Evolutionary conservation across 2,329 filamentous ascomycete genomes (phyloP).

Genomic region (Xylaria sp.): DNA sequence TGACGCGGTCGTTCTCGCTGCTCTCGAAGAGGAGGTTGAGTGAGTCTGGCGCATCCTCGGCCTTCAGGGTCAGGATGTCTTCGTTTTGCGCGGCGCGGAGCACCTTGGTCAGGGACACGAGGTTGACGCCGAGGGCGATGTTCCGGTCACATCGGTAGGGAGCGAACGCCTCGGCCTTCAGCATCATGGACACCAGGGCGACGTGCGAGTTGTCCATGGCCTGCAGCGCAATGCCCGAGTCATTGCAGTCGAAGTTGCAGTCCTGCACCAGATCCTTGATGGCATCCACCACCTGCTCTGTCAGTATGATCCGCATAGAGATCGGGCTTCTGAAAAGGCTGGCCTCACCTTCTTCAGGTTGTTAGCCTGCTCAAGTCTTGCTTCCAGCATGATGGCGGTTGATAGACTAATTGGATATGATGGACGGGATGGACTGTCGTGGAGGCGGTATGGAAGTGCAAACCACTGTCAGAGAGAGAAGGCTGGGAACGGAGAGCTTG

Average conservation of each 20-base stretch:
- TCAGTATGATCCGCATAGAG: slow-evolving; percentile 22
- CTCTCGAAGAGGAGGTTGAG: slow-evolving; percentile 97
- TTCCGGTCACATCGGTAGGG: slow-evolving; percentile 99
- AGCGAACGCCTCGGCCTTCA: slow-evolving; percentile 91
- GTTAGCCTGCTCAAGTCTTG: slow-evolving; percentile 90
- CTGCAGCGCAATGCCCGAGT: slow-evolving; percentile 95
- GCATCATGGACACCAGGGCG: slow-evolving; percentile 97
- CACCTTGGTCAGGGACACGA: slow-evolving; percentile 95
- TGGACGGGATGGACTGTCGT: background rate
- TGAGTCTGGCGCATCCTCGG: slow-evolving; percentile 93
- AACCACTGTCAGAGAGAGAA: background rate
- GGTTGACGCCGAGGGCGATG: slow-evolving; percentile 96
- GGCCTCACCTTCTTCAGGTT: slow-evolving; percentile 86
- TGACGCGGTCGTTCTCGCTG: slow-evolving; percentile 82
- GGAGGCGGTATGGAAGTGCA: background rate
- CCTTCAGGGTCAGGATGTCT: slow-evolving; percentile 93
- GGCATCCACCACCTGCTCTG: slow-evolving; percentile 83
- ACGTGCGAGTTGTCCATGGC: slow-evolving; percentile 99
- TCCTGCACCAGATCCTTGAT: slow-evolving; percentile 99
- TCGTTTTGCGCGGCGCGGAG: slow-evolving; percentile 92
- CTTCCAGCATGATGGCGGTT: slow-evolving; percentile 78
- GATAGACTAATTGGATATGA: slow-evolving; percentile 3
- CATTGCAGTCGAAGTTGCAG: slow-evolving; percentile 99
- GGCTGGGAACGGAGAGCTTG: background rate
- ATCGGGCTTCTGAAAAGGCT: background rate